Evolutionary conservation across 306 rosid genomes (phyloP).

Genomic region (Gastrolobium bilobum): DNA sequence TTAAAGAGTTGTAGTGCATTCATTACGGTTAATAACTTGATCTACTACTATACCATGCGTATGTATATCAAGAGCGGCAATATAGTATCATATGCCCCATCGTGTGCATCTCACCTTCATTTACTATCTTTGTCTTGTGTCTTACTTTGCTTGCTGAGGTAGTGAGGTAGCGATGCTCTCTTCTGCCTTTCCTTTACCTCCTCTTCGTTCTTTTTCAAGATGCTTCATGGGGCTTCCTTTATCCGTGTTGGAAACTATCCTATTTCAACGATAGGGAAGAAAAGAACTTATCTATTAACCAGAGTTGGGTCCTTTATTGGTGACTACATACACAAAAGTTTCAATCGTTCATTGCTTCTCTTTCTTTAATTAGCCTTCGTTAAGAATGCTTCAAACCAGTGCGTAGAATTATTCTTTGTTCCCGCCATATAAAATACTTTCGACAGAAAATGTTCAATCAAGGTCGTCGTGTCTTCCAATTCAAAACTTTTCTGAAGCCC

Average conservation of each 20-base stretch:
- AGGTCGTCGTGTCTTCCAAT: not conserved
- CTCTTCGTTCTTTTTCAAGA: slow-evolving; percentile 37
- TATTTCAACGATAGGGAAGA: slow-evolving; percentile 40
- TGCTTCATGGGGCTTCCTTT: slow-evolving; percentile 48
- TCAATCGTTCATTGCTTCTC: not conserved
- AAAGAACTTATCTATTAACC: slow-evolving; percentile 45
- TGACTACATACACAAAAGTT: no score
- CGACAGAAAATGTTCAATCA: slow-evolving; percentile 3
- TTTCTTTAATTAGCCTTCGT: slow-evolving; percentile 28
- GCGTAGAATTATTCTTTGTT: slow-evolving; percentile 15
- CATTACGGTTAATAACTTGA: no score
- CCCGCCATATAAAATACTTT: not conserved
- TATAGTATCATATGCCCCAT: no score
- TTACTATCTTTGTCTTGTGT: slow-evolving; percentile 43
- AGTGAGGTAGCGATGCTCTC: slow-evolving; percentile 47
- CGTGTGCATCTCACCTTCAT: not conserved
- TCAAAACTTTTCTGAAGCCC: not conserved
- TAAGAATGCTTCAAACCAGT: slow-evolving; percentile 20
- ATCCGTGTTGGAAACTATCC: no score
- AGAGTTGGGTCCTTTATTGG: slow-evolving; percentile 7
- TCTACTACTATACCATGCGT: no score
- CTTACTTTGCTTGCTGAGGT: slow-evolving; percentile 69
- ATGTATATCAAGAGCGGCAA: no score
- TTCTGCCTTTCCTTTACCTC: slow-evolving; percentile 16
- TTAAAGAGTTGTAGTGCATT: no score